These are phyloP conservation scores for Scalesia atractyloides DNA, from an alignment of 129 eudicot genomes.

Conservation along the genomic window DNA sequence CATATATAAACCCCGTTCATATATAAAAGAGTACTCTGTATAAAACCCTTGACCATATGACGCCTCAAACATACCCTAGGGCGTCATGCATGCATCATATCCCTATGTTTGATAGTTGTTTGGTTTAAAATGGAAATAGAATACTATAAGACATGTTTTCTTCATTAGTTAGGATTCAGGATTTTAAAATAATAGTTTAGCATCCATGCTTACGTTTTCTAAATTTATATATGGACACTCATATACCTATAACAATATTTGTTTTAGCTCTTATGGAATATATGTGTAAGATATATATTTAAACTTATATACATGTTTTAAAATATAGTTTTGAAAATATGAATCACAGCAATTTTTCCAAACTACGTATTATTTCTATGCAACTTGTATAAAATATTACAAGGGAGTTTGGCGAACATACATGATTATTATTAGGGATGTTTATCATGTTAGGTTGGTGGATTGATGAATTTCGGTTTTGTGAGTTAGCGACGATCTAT, in stretches of 20 bases:
- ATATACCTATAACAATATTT: background rate
- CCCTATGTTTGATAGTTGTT: background rate
- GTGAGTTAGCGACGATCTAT: no score
- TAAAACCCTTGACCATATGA: conserved; percentile 28
- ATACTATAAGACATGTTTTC: background rate
- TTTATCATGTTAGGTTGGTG: no score
- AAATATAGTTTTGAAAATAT: background rate
- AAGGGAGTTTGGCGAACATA: background rate
- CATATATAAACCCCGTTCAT: conserved; percentile 17
- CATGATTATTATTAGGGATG: no score
- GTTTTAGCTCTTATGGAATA: background rate
- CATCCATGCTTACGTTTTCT: background rate
- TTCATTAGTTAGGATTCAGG: background rate
- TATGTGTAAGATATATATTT: background rate
- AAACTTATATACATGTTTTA: background rate
- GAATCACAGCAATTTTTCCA: background rate
- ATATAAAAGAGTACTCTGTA: background rate
- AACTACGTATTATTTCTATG: background rate
- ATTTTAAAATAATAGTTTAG: background rate
- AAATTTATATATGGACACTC: background rate
- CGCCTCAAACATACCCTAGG: conserved; percentile 8
- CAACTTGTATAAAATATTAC: background rate
- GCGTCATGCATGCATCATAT: conserved; percentile 33
- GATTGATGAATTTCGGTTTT: no score
- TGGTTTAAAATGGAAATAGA: background rate